Evolutionary conservation across 2,329 filamentous ascomycete genomes (phyloP), one percentile per base, ranked within the genome.

Genomic region (Colletotrichum truncatum): DNA sequence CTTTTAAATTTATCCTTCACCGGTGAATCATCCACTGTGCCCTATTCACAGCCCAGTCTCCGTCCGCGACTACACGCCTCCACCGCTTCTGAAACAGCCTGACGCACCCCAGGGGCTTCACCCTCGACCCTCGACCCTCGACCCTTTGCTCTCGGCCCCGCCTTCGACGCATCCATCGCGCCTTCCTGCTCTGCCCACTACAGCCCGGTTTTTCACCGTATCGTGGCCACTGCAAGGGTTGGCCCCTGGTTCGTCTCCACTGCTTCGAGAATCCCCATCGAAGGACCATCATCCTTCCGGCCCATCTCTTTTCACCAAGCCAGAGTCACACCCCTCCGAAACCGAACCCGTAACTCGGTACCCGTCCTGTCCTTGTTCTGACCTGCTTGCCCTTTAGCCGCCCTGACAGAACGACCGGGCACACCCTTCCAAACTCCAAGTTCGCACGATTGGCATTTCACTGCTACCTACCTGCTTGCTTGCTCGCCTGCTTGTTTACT

Each of bases 41-140:
- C 52, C 34, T 48, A 26, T 34, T 48, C 48, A 3, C 48, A 25
- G 18, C 34, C 45, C 32, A 32, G 65, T 66, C 60, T 63, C 68
- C 49, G 66, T 56, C 45, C 41, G 49, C 51, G 30, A 63, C 57
- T 43, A 45, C 43, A 23, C 62, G 30, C 49, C 49, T 66, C 49
- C 63, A 62, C 63, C 28, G 23, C 43, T 46, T 70, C 74, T 80
- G 78, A 80, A 80, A 80, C 78, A 67, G 53, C 68, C 73, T 78
- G 77, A 78, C 73, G 76, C 77, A 77, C 70, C 66, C 65, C 69
- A 72, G 71, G 73, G 73, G 72, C 48, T 65, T 61, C 54, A 43
- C 54, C 60, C 23, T 64, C 60, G 53, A 53, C 49, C 61, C 58
- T 69, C 69, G 67, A 55, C 60, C 68, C 68, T 64, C 55, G 68